These are phyloP conservation scores for Sonneratia caseolaris DNA, from an alignment of 345 rosid genomes.

Conservation along the genomic window DNA sequence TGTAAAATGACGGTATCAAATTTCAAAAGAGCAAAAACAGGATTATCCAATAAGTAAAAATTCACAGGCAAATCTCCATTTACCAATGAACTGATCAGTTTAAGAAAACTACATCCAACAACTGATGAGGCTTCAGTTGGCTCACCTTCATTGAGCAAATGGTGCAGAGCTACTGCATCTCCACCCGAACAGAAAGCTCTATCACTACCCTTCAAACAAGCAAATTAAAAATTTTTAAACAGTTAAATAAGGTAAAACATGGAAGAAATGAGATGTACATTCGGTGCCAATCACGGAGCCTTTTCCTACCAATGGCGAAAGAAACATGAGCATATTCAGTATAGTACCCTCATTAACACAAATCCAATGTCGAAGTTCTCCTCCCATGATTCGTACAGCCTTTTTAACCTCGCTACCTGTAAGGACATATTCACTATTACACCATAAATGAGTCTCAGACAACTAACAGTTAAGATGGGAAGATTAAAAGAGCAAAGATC, in stretches of 20 bases:
- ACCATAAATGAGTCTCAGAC: background rate
- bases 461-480: background rate
- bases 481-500: background rate
- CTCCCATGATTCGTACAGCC: slow-evolving; percentile 90
- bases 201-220: slow-evolving; percentile 64
- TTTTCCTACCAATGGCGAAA: background rate
- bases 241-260: background rate
- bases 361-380: slow-evolving; percentile 81
- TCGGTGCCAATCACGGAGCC: background rate
- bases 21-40: too few species aligned
- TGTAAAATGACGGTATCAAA: too few species aligned
- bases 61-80: too few species aligned
- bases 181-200: slow-evolving; percentile 79
- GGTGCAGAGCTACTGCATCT: slow-evolving; percentile 56
- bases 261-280: background rate
- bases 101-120: background rate
- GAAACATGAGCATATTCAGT: background rate
- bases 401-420: slow-evolving; percentile 60
- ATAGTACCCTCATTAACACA: slow-evolving; percentile 69
- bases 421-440: background rate
- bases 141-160: slow-evolving; percentile 53
- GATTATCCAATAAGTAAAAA: too few species aligned
- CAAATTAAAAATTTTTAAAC: slow-evolving; percentile 7
- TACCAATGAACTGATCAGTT: too few species aligned
- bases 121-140: background rate